phyloP scores from a whole-genome alignment of 2,329 filamentous ascomycete species.

The Cryphonectria naterciae region DNA sequence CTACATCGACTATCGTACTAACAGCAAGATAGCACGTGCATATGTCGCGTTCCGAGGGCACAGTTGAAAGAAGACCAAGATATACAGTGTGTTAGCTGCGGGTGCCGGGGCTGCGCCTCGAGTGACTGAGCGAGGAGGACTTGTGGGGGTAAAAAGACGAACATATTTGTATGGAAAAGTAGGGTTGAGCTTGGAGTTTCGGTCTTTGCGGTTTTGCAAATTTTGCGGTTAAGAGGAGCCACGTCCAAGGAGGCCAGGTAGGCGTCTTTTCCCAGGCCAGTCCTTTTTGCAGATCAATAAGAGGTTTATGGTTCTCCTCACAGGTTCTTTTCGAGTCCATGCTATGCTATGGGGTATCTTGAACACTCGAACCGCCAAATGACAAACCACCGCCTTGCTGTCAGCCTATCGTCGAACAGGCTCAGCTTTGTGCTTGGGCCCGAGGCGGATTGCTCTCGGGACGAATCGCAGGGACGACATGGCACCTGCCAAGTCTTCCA shows the following conservation, averaged over 20 bases:
- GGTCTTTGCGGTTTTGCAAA: conserved; percentile 15
- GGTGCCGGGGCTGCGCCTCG: conserved; percentile 87
- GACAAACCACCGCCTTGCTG: background rate
- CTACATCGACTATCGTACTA: background rate
- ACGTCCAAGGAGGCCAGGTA: conserved; percentile 15
- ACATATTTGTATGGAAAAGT: background rate
- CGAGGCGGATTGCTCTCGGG: conserved; percentile 69
- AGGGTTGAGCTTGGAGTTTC: conserved; percentile 25
- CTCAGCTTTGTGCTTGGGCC: conserved; percentile 57
- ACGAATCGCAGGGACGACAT: conserved; percentile 77
- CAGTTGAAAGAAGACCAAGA: conserved; percentile 89
- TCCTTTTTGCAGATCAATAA: conserved; percentile 19
- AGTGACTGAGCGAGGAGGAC: conserved; percentile 63
- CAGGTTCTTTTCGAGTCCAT: conserved; percentile 20
- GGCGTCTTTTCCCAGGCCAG: conserved; percentile 11
- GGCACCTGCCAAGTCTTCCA: conserved; percentile 66
- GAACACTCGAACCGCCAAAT: conserved; percentile 14
- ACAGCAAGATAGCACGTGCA: conserved; percentile 65
- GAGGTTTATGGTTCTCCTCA: conserved; percentile 24
- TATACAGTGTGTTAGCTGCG: conserved; percentile 93
- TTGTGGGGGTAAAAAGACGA: conserved; percentile 2
- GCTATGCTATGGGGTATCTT: conserved; percentile 19
- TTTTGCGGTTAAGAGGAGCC: conserved; percentile 19
- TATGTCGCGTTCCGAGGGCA: conserved; percentile 90
- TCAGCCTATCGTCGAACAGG: conserved; percentile 52